Base-by-base conservation (phyloP, 75 land plant genomes). In the Azolla pinnata region DNA sequence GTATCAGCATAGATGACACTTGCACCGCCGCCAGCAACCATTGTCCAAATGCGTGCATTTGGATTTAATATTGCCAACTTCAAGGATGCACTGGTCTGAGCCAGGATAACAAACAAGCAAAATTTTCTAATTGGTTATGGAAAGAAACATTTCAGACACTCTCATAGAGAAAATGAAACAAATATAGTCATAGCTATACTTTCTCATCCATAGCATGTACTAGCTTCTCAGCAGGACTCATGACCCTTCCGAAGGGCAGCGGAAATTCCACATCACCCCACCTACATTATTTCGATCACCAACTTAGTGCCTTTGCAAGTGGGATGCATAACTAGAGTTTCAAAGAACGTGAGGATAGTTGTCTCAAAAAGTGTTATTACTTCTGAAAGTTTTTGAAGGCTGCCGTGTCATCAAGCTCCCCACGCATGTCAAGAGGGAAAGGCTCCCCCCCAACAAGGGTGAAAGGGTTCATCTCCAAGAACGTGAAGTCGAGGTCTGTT, bases 11-110 rank as follows among this genome's bases (percentile, higher is more conserved):
- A 90, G 40, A 90, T 87, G 47, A 90, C 97, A 60, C 93, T 87
- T 12, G 97, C 97, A 62, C 97, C 97, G 49, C 97, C 97, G 61
- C 97, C 97, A 65, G 97, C 97, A 1, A 90, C 97, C 93, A 90
- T 87, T 10, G 97, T 90, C 97, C 97, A 90, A 31, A 90, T 87
- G 59, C 97, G 85, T 5, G 92, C 97, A 72, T 84, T 84, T 10
- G 81, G 78, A 57, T 90, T 90, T 57, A 90, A 52, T 54, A 90
- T 82, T 45, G 97, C 84, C 72, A 90, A 80, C 54, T 90, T 90
- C 78, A 90, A 69, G 14, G 97, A 90, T 24, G 97, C 93, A 73
- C 97, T 86, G 23, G 97, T 90, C 97, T 90, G 69, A 44, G 44
- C n/a, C 23, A n/a, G 10, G 21, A 19, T 10, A 44, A 20, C 8